A percentile compares a stretch with the other conserved stretches of the same genome.
Evolutionary conservation across 768 basidiomycete genomes (phyloP).

Genomic region (Rhodotorula sphaerocarpa): DNA sequence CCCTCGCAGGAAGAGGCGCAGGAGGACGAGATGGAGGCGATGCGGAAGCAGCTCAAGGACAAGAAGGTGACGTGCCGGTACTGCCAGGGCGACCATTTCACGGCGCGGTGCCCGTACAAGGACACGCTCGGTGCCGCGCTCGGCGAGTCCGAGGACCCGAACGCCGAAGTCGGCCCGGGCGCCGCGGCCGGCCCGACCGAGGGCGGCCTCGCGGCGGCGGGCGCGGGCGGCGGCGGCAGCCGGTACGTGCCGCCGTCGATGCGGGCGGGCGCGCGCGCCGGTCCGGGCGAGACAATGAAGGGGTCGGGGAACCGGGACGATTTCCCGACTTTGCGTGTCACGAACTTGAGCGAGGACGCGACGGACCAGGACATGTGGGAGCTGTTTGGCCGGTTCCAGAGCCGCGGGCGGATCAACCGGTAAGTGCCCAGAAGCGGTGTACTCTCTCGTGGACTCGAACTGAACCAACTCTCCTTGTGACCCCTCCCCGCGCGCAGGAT

Average conservation of each 20-base stretch:
- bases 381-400: conserved; percentile 74
- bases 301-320: conserved; percentile 56
- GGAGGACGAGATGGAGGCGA: conserved; percentile 35
- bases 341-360: conserved; percentile 91
- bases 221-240: conserved; percentile 50
- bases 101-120: conserved; percentile 96
- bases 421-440: no score
- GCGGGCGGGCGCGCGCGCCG: conserved; percentile 59
- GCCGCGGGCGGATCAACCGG: conserved; percentile 27
- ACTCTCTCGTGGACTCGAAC: neutral
- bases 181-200: conserved; percentile 10
- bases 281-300: conserved; percentile 70
- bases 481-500: conserved; percentile 50
- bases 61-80: conserved; percentile 86
- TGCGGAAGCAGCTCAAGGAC: conserved; percentile 52
- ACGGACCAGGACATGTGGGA: conserved; percentile 89
- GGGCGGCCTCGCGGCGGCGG: conserved; percentile 28
- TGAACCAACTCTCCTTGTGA: neutral
- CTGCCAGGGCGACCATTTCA: conserved; percentile 96
- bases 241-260: conserved; percentile 94
- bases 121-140: conserved; percentile 70
- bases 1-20: conserved; percentile 21
- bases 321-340: conserved; percentile 89
- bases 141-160: conserved; percentile 32
- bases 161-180: neutral